A percentile compares a stretch with the other conserved stretches of the same genome.
These are phyloP conservation scores for Paramecium pentaurelia DNA, from an alignment of 73 alveolate species.

Conservation along the genomic window DNA sequence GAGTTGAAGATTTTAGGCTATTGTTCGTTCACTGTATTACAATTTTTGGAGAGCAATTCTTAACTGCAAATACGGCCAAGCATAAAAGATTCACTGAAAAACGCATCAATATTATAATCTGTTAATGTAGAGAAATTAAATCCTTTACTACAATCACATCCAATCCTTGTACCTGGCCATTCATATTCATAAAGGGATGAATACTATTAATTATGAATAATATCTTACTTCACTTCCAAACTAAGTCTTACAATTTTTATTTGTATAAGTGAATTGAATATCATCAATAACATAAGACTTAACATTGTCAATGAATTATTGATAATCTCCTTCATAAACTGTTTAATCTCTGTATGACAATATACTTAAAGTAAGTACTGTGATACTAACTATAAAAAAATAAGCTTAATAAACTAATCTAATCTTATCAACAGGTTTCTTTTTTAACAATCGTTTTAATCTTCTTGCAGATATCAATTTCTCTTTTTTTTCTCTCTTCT, in stretches of 20 bases:
- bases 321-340: conserved; percentile 8
- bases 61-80: background rate
- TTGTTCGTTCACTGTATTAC: conserved; percentile 10
- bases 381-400: background rate
- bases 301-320: background rate
- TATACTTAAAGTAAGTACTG: background rate
- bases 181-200: background rate
- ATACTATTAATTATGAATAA: background rate
- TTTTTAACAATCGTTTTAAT: background rate
- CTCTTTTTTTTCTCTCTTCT: background rate
- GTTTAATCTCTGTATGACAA: background rate
- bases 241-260: background rate
- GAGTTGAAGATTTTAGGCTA: background rate
- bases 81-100: background rate
- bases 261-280: conserved; percentile 16
- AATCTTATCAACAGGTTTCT: background rate
- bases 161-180: conserved; percentile 26
- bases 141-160: conserved; percentile 39
- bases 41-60: background rate
- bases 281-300: background rate
- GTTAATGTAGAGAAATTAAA: background rate
- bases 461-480: background rate
- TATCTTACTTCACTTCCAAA: background rate
- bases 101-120: background rate
- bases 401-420: conserved; percentile 1